Conservation (phyloP, 2,329 filamentous ascomycete genomes). For the Claviceps citrina region DNA sequence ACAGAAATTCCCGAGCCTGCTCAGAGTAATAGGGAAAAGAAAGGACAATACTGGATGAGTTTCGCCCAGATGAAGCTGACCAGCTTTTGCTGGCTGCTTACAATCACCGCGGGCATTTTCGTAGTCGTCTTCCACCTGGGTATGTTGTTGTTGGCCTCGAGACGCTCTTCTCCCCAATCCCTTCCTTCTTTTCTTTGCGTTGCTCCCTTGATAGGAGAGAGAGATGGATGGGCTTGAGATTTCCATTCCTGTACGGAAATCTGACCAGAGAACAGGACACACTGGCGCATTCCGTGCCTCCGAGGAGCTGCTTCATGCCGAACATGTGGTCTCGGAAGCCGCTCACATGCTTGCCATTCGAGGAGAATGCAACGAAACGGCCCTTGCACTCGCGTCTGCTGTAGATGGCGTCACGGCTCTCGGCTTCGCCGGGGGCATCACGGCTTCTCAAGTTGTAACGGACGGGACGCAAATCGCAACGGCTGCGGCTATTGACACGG, state of each 20-base stretch:
- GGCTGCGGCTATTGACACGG: not conserved
- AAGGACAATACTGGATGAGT: constrained; percentile 1
- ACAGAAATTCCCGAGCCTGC: not conserved
- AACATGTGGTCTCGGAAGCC: constrained; percentile 8
- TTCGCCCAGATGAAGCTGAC: constrained; percentile 1
- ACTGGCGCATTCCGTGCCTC: constrained; percentile 1
- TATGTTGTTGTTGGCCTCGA: too few species aligned
- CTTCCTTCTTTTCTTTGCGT: not conserved
- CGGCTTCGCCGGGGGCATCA: constrained; percentile 7
- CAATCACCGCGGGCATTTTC: not conserved
- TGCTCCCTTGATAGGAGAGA: not conserved
- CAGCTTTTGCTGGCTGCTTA: constrained; percentile 4
- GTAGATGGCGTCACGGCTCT: constrained; percentile 7
- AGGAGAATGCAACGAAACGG: constrained; percentile 10
- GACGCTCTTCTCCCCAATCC: not conserved
- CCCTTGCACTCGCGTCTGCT: constrained; percentile 3
- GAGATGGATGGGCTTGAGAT: not conserved
- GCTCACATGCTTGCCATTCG: constrained; percentile 11
- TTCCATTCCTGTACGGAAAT: not conserved
- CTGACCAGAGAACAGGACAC: not conserved
- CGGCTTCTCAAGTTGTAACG: constrained; percentile 4
- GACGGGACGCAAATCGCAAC: constrained; percentile 2
- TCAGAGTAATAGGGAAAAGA: not conserved
- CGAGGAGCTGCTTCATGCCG: constrained; percentile 9
- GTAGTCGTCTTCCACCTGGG: constrained; percentile 2